These are phyloP conservation scores for Tagetes erecta DNA, from an alignment of 129 eudicot genomes.

Conservation along the genomic window DNA sequence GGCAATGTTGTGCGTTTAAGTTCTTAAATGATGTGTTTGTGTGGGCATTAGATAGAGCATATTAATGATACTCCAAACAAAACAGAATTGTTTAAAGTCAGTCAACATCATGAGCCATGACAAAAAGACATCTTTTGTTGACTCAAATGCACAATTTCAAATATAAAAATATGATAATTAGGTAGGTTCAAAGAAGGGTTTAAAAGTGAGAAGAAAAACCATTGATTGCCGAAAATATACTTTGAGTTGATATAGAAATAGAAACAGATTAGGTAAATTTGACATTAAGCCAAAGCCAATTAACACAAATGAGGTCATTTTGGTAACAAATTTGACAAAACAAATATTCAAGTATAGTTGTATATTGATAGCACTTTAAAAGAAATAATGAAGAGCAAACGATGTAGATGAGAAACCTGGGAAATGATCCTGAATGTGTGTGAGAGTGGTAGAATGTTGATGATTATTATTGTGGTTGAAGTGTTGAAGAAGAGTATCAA, in stretches of 20 bases:
- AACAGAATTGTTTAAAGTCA: background rate
- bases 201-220: background rate
- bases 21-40: background rate
- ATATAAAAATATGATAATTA: conserved; percentile 4
- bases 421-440: conserved; percentile 8
- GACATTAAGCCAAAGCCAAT: background rate
- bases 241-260: background rate
- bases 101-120: background rate
- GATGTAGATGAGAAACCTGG: too few relatives aligned
- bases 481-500: conserved; percentile 49
- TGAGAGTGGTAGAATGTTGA: background rate
- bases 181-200: background rate
- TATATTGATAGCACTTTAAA: background rate
- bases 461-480: conserved; percentile 43
- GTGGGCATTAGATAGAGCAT: background rate
- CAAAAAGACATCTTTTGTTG: background rate
- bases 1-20: background rate
- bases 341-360: background rate
- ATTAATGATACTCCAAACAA: background rate
- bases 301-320: conserved; percentile 1
- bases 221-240: background rate
- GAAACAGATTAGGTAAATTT: background rate
- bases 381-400: background rate
- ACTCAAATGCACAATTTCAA: background rate
- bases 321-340: background rate